Percentiles rank a stretch among this genome's conserved stretches.
Evolutionary conservation across 2,329 filamentous ascomycete species (phyloP).

Genomic region (Dactylella cylindrospora): DNA sequence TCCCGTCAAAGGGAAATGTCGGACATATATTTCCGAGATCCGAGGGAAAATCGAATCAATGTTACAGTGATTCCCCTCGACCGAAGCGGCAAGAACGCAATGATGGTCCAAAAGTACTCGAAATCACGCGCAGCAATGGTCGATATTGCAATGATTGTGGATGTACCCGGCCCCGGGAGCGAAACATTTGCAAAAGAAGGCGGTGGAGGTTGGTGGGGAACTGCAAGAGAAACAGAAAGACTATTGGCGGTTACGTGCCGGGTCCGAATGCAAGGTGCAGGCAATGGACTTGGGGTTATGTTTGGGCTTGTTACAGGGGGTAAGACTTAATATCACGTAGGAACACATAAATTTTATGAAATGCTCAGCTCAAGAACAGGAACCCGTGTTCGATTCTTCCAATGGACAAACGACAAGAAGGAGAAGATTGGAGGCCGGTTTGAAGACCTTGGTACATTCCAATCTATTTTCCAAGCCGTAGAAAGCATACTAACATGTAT

Average conservation of each 20-base stretch:
- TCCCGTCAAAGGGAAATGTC: slow-evolving; percentile 16
- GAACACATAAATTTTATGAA: no score
- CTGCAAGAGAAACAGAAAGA: slow-evolving; percentile 34
- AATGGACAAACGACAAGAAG: slow-evolving; percentile 40
- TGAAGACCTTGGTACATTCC: slow-evolving; percentile 27
- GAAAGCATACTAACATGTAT: neutral
- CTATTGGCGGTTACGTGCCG: slow-evolving; percentile 34
- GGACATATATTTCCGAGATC: slow-evolving; percentile 24
- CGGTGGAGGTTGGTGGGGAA: slow-evolving; percentile 37
- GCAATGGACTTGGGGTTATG: slow-evolving; percentile 34
- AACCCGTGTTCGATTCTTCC: slow-evolving; percentile 40
- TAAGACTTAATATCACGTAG: neutral
- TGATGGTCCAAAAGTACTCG: slow-evolving; percentile 35
- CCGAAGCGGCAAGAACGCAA: slow-evolving; percentile 42
- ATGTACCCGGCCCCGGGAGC: slow-evolving; percentile 36
- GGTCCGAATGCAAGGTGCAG: slow-evolving; percentile 32
- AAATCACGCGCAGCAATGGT: slow-evolving; percentile 33
- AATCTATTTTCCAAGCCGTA: neutral
- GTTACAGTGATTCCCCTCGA: slow-evolving; percentile 34
- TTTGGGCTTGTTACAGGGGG: slow-evolving; percentile 41
- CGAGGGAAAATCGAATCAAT: slow-evolving; percentile 33
- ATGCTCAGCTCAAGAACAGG: slow-evolving; percentile 11
- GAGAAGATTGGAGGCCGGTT: slow-evolving; percentile 22
- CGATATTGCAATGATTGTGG: slow-evolving; percentile 35
- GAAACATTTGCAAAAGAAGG: slow-evolving; percentile 38